A percentile compares a stretch with the other conserved stretches of the same genome.
Evolutionary conservation across 192 early-diverging fungal genomes (phyloP).

Genomic region (Gigaspora rosea): DNA sequence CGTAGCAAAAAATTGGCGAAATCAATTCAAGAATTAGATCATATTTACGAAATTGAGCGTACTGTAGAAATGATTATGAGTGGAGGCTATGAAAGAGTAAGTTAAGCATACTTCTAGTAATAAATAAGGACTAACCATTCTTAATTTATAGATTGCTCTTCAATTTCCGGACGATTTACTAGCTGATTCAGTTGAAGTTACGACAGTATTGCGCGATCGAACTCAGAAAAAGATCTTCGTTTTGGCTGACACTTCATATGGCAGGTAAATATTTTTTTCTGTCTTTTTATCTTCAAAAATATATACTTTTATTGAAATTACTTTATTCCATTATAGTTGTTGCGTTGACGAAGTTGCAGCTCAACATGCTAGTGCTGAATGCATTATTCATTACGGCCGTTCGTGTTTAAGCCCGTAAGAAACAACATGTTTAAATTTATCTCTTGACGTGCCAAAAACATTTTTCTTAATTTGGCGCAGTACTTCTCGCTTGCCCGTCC

Average conservation of each 20-base stretch:
- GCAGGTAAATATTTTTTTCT: conserved; percentile 50
- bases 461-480: conserved; percentile 36
- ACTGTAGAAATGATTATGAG: conserved; percentile 54
- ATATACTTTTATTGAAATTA: background rate
- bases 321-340: conserved; percentile 60
- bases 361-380: conserved; percentile 80
- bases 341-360: conserved; percentile 98
- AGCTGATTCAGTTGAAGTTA: conserved; percentile 66
- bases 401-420: conserved; percentile 84
- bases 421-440: background rate
- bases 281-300: background rate
- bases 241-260: conserved; percentile 95
- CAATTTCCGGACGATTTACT: conserved; percentile 95
- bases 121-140: background rate
- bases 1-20: conserved; percentile 34
- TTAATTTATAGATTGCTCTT: conserved; percentile 61
- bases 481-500: conserved; percentile 76
- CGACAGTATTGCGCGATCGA: conserved; percentile 50
- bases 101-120: too few species aligned
- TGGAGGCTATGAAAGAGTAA: conserved; percentile 48
- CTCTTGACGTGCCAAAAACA: background rate
- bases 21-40: conserved; percentile 34
- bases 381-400: conserved; percentile 95
- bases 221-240: conserved; percentile 66
- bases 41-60: conserved; percentile 66